These are phyloP conservation scores for Neolentinus lepideus DNA, from an alignment of 1,284 basidiomycete genomes.

Conservation along the genomic window DNA sequence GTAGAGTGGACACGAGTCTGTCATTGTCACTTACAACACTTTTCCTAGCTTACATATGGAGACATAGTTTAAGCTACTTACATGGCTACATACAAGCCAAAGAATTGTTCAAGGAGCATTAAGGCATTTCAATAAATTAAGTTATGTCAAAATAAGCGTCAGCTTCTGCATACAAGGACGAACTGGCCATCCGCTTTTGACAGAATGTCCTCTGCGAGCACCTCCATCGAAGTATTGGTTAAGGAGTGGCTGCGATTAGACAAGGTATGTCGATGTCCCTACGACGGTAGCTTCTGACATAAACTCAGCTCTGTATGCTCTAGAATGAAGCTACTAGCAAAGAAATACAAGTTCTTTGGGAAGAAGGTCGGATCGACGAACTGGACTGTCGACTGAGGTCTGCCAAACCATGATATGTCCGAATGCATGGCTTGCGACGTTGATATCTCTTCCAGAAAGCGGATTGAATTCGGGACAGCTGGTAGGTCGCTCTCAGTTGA, in stretches of 20 bases:
- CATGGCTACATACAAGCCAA: too few relatives aligned
- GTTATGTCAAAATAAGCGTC: too few relatives aligned
- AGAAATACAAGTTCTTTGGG: slow-evolving; percentile 48
- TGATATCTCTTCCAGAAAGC: slow-evolving; percentile 30
- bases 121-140: too few relatives aligned
- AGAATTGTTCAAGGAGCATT: too few relatives aligned
- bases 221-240: slow-evolving; percentile 3
- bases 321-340: slow-evolving; percentile 48
- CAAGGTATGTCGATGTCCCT: background rate
- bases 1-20: too few relatives aligned
- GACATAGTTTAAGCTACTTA: too few relatives aligned
- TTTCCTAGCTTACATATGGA: too few relatives aligned
- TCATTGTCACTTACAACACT: too few relatives aligned
- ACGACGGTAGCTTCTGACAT: background rate
- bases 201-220: background rate
- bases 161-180: too few relatives aligned
- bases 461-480: slow-evolving; percentile 84
- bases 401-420: slow-evolving; percentile 4
- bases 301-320: background rate
- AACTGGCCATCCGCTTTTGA: background rate
- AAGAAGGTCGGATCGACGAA: slow-evolving; percentile 35
- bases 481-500: slow-evolving; percentile 35
- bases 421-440: slow-evolving; percentile 1
- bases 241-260: slow-evolving; percentile 6
- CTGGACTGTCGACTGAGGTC: slow-evolving; percentile 56